Base-by-base conservation (phyloP, 768 basidiomycete species). In the Mycena crocata region DNA sequence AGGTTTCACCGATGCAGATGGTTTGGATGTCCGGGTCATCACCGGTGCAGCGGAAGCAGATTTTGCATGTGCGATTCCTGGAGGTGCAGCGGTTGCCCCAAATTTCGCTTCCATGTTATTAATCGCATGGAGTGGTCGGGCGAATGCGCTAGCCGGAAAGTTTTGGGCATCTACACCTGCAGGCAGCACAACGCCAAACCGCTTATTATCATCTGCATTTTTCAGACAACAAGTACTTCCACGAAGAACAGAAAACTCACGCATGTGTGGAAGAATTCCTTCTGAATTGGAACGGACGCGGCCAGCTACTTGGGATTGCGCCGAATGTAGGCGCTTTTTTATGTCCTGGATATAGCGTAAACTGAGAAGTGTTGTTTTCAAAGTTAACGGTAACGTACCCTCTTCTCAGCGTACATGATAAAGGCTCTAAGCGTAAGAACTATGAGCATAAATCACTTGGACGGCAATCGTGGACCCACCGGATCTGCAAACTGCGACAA, bases 401-500 rank as follows among this genome's bases (percentile, higher is more conserved):
- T 56, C 7, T 40, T 67, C 31, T 35, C 66, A 3, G 45, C 21
- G 32, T 56, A 32, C 3, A 62, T 57, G 24, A 44, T 57, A 49
- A 67, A 67, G 1, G 66, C 66, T 1, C 66, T 67, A 32, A 9
- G 24, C n/a, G 56, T 21, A 21, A 10, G 23, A 8, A 26, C 0
- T 21, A 39, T 40, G 44, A 12, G 15, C 7, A 34, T 3, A 31
- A 45, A 30, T 3, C 6, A n/a, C 4, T 28, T 0, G 24, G 12
- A 17, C 23, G 14, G 13, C 13, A 7, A 49, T 39, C 32, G 5
- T 23, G 1, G n/a, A n/a, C 50, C 31, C 15, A 69, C 68, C 65
- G 69, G 5, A 70, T 66, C 42, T 70, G 65, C 57, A 70, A 52
- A 48, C 69, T 64, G 28, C 69, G 65, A 23, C 69, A 70, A 12